These are phyloP conservation scores for Salvia miltiorrhiza DNA, from an alignment of 257 asterid species.

Conservation along the genomic window DNA sequence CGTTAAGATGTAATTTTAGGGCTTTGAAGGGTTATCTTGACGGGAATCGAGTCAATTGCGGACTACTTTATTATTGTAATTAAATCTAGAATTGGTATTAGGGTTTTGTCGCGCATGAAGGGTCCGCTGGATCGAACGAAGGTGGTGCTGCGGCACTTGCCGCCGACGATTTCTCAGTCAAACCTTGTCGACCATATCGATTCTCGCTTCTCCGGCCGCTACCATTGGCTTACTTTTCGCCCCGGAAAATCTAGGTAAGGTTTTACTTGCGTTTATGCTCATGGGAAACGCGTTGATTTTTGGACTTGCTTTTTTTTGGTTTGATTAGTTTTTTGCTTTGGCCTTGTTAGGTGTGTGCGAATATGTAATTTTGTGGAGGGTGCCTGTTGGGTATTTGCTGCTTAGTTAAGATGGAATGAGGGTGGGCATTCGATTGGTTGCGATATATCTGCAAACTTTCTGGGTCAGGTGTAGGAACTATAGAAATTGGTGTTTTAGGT, in stretches of 20 bases:
- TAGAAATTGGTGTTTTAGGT: background rate
- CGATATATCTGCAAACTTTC: background rate
- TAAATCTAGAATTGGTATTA: constrained; percentile 36
- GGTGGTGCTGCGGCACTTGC: constrained; percentile 99
- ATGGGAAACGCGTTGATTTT: background rate
- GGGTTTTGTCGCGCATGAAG: constrained; percentile 87
- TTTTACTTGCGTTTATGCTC: constrained; percentile 19
- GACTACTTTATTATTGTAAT: constrained; percentile 8
- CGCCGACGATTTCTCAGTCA: constrained; percentile 92
- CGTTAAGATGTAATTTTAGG: constrained; percentile 48
- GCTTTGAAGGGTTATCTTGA: constrained; percentile 29
- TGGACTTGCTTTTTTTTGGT: background rate
- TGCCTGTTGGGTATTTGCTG: constrained; percentile 7
- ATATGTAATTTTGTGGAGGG: background rate
- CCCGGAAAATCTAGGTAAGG: constrained; percentile 80
- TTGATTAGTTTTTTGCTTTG: background rate
- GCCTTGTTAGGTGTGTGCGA: background rate
- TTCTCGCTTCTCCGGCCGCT: constrained; percentile 82
- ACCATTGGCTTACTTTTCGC: constrained; percentile 67
- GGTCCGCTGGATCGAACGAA: constrained; percentile 91
- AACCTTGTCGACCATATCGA: constrained; percentile 81
- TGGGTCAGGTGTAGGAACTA: constrained; percentile 15
- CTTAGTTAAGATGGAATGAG: background rate
- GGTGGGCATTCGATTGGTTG: constrained; percentile 13
- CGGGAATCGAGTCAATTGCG: constrained; percentile 25